Percentiles rank a stretch among this genome's conserved stretches.
Conservation (phyloP, 2,329 filamentous ascomycete species). For the Harringtonia aguacate region DNA sequence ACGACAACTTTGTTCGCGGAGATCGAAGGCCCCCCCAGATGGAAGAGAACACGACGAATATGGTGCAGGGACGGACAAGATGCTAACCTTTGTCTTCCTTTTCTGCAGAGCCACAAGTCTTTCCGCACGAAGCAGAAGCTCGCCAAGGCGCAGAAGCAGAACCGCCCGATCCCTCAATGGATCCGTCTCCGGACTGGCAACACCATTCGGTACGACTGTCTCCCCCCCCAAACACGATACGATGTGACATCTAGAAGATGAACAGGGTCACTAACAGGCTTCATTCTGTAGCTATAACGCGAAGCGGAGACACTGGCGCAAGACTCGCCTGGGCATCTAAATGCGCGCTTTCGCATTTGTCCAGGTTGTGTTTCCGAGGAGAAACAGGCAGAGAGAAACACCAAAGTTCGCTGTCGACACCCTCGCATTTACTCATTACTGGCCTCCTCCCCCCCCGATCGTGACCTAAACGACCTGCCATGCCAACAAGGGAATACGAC, state of each 20-base stretch:
- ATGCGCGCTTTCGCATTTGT: too few relatives aligned
- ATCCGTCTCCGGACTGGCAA: slow-evolving; percentile 97
- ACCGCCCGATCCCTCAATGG: slow-evolving; percentile 99
- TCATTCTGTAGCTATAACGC: slow-evolving; percentile 98
- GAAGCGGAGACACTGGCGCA: slow-evolving; percentile 99
- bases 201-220: slow-evolving; percentile 83
- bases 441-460: background rate
- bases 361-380: slow-evolving; percentile 3
- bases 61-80: background rate
- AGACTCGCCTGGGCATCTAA: slow-evolving; percentile 99
- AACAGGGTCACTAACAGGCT: too few relatives aligned
- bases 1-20: too few relatives aligned
- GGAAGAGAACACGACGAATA: background rate
- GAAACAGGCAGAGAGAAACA: background rate
- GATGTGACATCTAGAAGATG: too few relatives aligned
- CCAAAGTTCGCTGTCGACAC: background rate
- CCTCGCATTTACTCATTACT: background rate
- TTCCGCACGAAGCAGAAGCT: slow-evolving; percentile 99
- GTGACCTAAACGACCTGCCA: background rate
- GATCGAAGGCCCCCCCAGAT: background rate
- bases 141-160: slow-evolving; percentile 99
- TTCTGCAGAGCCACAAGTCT: slow-evolving; percentile 87
- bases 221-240: too few relatives aligned
- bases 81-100: slow-evolving; percentile 12
- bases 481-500: background rate